These are phyloP conservation scores for Inonotus hispidus DNA, from an alignment of 1,284 basidiomycete genomes.

Conservation along the genomic window DNA sequence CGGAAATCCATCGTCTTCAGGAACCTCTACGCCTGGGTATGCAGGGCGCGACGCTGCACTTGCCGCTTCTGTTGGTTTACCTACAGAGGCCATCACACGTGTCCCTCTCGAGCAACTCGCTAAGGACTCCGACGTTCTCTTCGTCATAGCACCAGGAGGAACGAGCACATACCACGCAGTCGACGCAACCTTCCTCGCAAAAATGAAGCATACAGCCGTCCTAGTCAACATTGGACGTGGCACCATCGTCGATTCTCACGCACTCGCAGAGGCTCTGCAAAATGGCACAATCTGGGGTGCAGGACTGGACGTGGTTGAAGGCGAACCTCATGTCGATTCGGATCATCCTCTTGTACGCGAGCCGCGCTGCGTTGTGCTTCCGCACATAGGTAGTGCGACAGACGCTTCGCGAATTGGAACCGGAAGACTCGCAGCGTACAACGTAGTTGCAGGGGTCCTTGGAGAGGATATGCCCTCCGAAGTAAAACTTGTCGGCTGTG, in stretches of 20 bases:
- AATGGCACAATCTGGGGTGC: constrained; percentile 85
- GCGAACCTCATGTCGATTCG: constrained; percentile 73
- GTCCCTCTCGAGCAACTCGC: constrained; percentile 67
- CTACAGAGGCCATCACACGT: constrained; percentile 40
- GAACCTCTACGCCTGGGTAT: constrained; percentile 23
- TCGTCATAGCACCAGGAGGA: constrained; percentile 81
- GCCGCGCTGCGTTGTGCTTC: constrained; percentile 74
- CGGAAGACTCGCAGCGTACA: constrained; percentile 51
- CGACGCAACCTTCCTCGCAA: constrained; percentile 61
- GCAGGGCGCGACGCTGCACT: constrained; percentile 50
- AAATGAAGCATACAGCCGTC: constrained; percentile 82
- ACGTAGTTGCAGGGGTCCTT: constrained; percentile 50
- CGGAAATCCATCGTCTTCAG: constrained; percentile 44
- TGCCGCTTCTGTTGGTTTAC: constrained; percentile 41
- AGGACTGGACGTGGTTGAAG: constrained; percentile 90
- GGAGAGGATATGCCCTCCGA: constrained; percentile 52
- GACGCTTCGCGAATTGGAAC: constrained; percentile 78
- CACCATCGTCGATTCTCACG: constrained; percentile 83
- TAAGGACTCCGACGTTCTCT: constrained; percentile 69
- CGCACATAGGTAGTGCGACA: constrained; percentile 90
- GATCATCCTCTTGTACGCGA: constrained; percentile 81
- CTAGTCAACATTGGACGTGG: constrained; percentile 83
- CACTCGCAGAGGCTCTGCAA: constrained; percentile 74
- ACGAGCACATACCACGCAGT: constrained; percentile 69
- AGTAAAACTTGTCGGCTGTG: constrained; percentile 33